These are phyloP conservation scores for Rhizopus stolonifer DNA, from an alignment of 371 early-diverging fungal species.

Conservation along the genomic window DNA sequence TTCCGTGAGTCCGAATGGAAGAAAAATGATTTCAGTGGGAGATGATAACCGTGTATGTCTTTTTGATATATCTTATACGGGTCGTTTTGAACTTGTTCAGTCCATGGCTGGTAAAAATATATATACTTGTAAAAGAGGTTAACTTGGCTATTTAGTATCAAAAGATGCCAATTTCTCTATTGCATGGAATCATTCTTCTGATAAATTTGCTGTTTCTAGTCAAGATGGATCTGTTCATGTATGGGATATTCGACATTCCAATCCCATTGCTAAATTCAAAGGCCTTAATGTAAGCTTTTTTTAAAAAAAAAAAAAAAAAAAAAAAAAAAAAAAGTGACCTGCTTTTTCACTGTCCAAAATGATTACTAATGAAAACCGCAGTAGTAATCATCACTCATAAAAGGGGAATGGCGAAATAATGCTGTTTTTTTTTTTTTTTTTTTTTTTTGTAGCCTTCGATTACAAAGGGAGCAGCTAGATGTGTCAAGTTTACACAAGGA, in stretches of 20 bases:
- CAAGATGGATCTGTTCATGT: constrained; percentile 86
- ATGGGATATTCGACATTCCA: constrained; percentile 54
- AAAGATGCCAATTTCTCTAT: constrained; percentile 38
- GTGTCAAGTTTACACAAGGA: constrained; percentile 80
- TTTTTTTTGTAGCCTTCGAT: constrained; percentile 42
- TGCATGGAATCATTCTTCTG: constrained; percentile 71
- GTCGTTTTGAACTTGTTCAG: constrained; percentile 62
- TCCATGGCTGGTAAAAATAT: constrained; percentile 58
- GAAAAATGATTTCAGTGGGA: constrained; percentile 82
- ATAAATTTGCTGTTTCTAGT: constrained; percentile 76
- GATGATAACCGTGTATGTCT: constrained; percentile 83
- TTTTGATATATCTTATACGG: constrained; percentile 66
- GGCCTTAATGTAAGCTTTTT: constrained; percentile 37
- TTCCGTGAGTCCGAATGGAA: constrained; percentile 81
- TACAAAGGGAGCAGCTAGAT: constrained; percentile 80
- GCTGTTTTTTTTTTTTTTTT: not conserved
- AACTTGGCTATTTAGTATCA: constrained; percentile 16
- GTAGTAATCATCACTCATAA: not conserved
- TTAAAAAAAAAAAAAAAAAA: no score
- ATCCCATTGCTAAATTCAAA: constrained; percentile 44
- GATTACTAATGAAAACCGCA: not conserved
- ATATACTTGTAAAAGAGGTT: not conserved
- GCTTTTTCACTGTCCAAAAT: not conserved
- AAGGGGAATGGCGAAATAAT: not conserved
- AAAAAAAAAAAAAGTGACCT: no score